A percentile compares a stretch with the other conserved stretches of the same genome.
Conservation (phyloP, 345 rosid species). For the Angophora floribunda region DNA sequence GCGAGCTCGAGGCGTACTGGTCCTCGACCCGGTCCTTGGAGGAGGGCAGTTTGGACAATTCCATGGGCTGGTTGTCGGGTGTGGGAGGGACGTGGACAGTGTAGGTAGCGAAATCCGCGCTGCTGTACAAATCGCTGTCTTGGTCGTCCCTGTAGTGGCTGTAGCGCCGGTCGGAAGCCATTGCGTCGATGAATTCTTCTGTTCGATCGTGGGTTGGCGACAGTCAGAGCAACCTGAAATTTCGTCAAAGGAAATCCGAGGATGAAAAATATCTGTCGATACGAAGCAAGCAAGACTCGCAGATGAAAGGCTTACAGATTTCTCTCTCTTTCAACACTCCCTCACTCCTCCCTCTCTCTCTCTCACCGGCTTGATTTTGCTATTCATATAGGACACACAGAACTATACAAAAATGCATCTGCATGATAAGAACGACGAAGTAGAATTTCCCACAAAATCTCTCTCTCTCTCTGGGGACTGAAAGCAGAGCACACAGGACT, state of each 20-base stretch:
- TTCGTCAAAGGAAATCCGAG: background rate
- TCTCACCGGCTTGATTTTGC: background rate
- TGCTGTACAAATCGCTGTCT: constrained; percentile 30
- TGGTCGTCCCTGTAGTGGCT: constrained; percentile 28
- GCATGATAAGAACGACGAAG: background rate
- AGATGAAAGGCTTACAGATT: background rate
- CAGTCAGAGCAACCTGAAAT: constrained; percentile 4
- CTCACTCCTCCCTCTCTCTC: background rate
- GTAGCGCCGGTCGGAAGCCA: constrained; percentile 19
- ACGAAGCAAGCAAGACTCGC: background rate
- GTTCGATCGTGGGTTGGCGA: background rate
- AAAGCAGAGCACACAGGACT: background rate
- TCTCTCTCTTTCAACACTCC: background rate
- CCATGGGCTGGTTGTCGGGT: constrained; percentile 43
- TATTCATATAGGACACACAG: background rate
- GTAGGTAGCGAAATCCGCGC: constrained; percentile 25
- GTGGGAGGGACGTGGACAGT: constrained; percentile 49
- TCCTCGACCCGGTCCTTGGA: background rate
- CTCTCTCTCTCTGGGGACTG: background rate
- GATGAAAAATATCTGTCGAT: background rate
- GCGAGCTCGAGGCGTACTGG: constrained; percentile 20
- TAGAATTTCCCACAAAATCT: background rate
- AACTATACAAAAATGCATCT: background rate
- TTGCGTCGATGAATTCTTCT: background rate
- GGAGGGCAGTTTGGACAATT: constrained; percentile 6